Base-by-base conservation (phyloP, 106 monocot genomes). In the Apostasia shenzhenica region DNA sequence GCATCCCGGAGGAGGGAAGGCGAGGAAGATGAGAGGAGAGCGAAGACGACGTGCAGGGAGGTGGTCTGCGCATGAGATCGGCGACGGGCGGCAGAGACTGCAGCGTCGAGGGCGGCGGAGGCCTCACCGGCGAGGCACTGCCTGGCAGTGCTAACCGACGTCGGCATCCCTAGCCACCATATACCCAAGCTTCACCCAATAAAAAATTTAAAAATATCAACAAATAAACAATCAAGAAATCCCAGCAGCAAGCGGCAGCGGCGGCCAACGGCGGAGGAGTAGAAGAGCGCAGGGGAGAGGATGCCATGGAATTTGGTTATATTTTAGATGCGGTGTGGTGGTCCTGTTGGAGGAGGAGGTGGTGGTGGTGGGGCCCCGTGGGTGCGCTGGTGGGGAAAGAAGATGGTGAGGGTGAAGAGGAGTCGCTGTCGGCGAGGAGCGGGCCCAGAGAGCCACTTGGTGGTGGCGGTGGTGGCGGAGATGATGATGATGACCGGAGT, bases 31-130 rank as follows among this genome's bases (percentile, higher is more conserved):
- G 81, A 83, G 51, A 92, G 86, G 4, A 92, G 82, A 7, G 86
- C 84, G 67, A 77, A 92, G 52, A 97, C 75, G 72, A 97, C 78
- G 75, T 97, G 95, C 53, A 97, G 89, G 61, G 95, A 84, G 41
- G 89, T 97, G 2, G 92, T 97, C 73, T 97, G 95, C 0, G 92
- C 84, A 84, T 97, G 92, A 44, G 78, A 66, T 8, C 95, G 82
- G 50, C 95, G 84, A 41, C 82, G 80, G 6, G 95, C 92, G 39
- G 71, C 77, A 45, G 75, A 55, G 1, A 92, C 89, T 2, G 92
- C 95, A 5, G 75, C 88, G 72, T 92, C 86, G 49, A 92, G 79
- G 5, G 91, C 88, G 57, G 78, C 47, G 43, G 76, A 60, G 14
- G 95, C 81, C 10, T 84, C 95, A 26, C 70, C 66, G 14, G 91